Base-by-base conservation (phyloP, 164 flowering plant genomes). In the Vitis riparia region DNA sequence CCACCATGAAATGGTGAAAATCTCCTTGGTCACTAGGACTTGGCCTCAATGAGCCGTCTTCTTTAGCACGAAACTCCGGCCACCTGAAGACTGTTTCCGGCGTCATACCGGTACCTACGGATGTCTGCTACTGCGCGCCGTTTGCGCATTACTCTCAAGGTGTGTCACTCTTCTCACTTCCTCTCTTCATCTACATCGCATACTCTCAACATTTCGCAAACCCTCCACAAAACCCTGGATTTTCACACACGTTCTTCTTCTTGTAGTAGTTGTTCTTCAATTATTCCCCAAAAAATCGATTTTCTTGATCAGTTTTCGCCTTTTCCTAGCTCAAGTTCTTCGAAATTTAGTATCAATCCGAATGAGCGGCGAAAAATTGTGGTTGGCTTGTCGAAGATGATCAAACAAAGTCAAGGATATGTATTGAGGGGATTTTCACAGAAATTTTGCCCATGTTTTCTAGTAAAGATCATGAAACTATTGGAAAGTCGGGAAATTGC, bases 291-390 rank as follows among this genome's bases (percentile, higher is more conserved):
- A 29, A 68, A 12, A 17, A 71, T 73, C 29, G 86, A 79, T 70
- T 79, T 70, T 65, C 75, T 88, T 12, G 51, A 61, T 9, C 91
- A 86, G 70, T 88, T 88, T 74, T 67, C 57, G n/a, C 90, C 88
- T 11, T 71, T 68, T 27, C 3, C 8, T 11, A 48, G 27, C 44
- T 12, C 63, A 2, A 63, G 15, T 37, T 7, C 63, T 12, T 64
- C 71, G 11, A 23, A 27, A 58, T 55, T 16, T 32, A 47, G 32
- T 30, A 51, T 92, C 59, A 85, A 86, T 68, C 75, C 90, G 1
- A 73, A 76, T 48, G 93, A 92, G 66, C 78, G 85, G 64, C 85
- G 87, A 15, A 72, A 37, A 27, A 69, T 89, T 29, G 37, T 74
- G 11, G 74, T 84, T 1, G 82, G 83, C 3, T 66, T 92, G 60